Conservation (phyloP, 768 basidiomycete species). For the Mrakia gelida region DNA sequence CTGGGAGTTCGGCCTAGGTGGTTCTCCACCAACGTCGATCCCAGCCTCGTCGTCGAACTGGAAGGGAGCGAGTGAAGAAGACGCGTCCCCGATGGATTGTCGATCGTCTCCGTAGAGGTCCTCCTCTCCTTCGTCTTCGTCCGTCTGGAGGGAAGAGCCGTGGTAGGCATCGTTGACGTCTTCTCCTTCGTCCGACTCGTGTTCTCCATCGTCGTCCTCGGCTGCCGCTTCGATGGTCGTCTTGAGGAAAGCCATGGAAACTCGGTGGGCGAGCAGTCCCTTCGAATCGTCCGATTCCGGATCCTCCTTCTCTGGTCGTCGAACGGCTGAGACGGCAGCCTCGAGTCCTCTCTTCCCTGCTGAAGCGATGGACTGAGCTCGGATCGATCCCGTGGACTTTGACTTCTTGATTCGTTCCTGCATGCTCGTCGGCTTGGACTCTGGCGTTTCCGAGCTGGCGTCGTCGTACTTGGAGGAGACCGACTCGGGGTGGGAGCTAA, state of each 20-base stretch:
- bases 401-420: constrained; percentile 16
- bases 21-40: neutral
- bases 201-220: constrained; percentile 2
- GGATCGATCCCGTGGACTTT: constrained; percentile 25
- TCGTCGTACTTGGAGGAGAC: constrained; percentile 7
- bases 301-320: neutral
- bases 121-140: neutral
- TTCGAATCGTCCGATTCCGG: constrained; percentile 4
- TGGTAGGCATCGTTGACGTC: constrained; percentile 1
- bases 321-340: neutral
- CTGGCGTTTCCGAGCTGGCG: neutral
- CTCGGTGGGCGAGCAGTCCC: constrained; percentile 20
- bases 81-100: neutral
- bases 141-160: neutral
- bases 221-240: constrained; percentile 28
- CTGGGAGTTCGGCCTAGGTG: neutral
- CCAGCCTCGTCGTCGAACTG: constrained; percentile 14
- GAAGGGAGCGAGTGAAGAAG: neutral
- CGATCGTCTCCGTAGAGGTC: constrained; percentile 16
- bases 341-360: constrained; percentile 15
- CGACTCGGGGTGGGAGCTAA: constrained; percentile 5
- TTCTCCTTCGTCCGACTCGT: constrained; percentile 8
- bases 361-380: neutral
- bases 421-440: too few relatives aligned
- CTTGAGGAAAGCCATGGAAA: constrained; percentile 29